Percentiles rank a stretch among this genome's conserved stretches.
These are phyloP conservation scores for Myxozyma melibiosi DNA, from an alignment of 805 yeast genomes.

Conservation along the genomic window DNA sequence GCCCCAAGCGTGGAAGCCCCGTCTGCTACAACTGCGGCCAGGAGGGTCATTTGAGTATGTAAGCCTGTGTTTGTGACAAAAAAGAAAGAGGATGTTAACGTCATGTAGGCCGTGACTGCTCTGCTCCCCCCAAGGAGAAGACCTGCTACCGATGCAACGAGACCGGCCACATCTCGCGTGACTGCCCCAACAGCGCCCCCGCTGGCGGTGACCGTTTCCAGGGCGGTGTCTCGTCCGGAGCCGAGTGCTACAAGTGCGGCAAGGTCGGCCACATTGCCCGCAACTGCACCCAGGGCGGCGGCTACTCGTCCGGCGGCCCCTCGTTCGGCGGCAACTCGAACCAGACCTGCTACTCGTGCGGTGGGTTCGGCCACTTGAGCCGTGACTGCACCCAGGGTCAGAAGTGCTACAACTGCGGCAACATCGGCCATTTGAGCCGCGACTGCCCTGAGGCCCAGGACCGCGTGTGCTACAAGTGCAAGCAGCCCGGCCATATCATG, in stretches of 20 bases:
- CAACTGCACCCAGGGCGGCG: slow-evolving; percentile 62
- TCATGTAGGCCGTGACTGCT: slow-evolving; percentile 86
- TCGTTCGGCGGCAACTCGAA: slow-evolving; percentile 90
- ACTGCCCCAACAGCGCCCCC: slow-evolving; percentile 67
- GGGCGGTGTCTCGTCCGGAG: slow-evolving; percentile 43
- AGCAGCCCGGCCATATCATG: slow-evolving; percentile 83
- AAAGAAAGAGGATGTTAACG: slow-evolving; percentile 46
- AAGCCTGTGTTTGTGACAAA: background rate
- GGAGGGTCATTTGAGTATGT: slow-evolving; percentile 34
- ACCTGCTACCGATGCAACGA: slow-evolving; percentile 94
- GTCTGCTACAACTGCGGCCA: slow-evolving; percentile 46
- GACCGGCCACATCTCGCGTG: slow-evolving; percentile 84
- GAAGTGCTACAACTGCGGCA: slow-evolving; percentile 92
- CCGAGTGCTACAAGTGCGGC: slow-evolving; percentile 91
- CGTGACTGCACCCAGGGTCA: slow-evolving; percentile 73
- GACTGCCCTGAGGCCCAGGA: slow-evolving; percentile 67
- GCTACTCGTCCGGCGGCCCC: slow-evolving; percentile 46
- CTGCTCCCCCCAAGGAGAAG: slow-evolving; percentile 78
- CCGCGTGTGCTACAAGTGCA: slow-evolving; percentile 74
- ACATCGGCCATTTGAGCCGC: slow-evolving; percentile 81
- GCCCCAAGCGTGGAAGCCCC: slow-evolving; percentile 44
- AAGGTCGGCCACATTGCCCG: slow-evolving; percentile 87
- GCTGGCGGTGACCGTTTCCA: slow-evolving; percentile 36
- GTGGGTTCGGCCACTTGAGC: slow-evolving; percentile 82
- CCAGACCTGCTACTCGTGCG: slow-evolving; percentile 87